Evolutionary conservation across 805 yeast genomes (phyloP).

Genomic region (Candida caryicola): DNA sequence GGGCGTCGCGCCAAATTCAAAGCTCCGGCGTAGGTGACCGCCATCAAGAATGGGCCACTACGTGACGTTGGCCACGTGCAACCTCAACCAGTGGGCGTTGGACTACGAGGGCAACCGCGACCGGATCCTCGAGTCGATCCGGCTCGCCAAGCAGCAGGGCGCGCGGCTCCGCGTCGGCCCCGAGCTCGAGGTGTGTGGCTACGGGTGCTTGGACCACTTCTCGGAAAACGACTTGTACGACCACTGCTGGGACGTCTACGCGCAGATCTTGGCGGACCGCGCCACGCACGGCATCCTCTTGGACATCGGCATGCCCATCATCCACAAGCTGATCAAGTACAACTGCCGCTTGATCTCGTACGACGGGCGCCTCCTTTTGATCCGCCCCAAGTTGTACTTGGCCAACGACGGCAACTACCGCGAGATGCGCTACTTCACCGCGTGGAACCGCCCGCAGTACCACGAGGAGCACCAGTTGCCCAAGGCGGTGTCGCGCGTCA

Average conservation of each 20-base stretch:
- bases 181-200: slow-evolving; percentile 91
- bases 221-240: slow-evolving; percentile 82
- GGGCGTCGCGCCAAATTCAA: neutral
- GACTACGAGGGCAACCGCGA: slow-evolving; percentile 97
- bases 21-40: neutral
- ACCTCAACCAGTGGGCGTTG: slow-evolving; percentile 96
- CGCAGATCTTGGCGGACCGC: slow-evolving; percentile 63
- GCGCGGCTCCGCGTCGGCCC: slow-evolving; percentile 94
- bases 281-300: slow-evolving; percentile 73
- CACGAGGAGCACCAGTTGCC: slow-evolving; percentile 78
- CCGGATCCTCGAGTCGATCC: slow-evolving; percentile 79
- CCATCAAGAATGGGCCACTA: slow-evolving; percentile 67
- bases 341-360: slow-evolving; percentile 85
- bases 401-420: slow-evolving; percentile 98
- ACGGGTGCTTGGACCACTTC: slow-evolving; percentile 93
- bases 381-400: slow-evolving; percentile 88
- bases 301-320: slow-evolving; percentile 93
- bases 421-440: slow-evolving; percentile 95
- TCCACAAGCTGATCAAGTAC: slow-evolving; percentile 83
- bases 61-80: slow-evolving; percentile 89
- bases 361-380: slow-evolving; percentile 74
- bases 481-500: slow-evolving; percentile 56
- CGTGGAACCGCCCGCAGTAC: slow-evolving; percentile 80
- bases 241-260: slow-evolving; percentile 94
- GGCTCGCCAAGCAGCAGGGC: slow-evolving; percentile 67